phyloP scores from a whole-genome alignment of 2,329 filamentous ascomycete genomes.

The Aspergillus fumigatus region DNA sequence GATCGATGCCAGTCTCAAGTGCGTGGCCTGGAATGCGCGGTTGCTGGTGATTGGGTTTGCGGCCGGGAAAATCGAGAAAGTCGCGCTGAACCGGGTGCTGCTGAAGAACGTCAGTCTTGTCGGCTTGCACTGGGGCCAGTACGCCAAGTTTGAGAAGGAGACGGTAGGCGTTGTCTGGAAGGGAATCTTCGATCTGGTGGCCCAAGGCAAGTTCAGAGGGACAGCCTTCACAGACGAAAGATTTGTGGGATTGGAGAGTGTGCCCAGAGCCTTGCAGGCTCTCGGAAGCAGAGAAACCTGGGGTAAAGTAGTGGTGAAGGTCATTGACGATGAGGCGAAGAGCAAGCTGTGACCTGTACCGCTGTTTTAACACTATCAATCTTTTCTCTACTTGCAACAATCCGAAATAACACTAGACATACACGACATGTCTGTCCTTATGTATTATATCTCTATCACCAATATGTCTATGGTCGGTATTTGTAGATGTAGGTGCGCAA shows the following conservation, averaged over 20 bases:
- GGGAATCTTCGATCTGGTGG: slow-evolving; percentile 73
- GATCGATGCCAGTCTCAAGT: slow-evolving; percentile 83
- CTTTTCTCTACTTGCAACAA: neutral
- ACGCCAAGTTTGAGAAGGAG: slow-evolving; percentile 67
- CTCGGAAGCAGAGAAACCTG: slow-evolving; percentile 79
- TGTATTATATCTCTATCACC: neutral
- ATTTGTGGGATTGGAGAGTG: slow-evolving; percentile 75
- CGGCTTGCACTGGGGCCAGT: slow-evolving; percentile 88
- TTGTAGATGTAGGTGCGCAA: slow-evolving; percentile 38
- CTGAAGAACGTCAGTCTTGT: slow-evolving; percentile 91
- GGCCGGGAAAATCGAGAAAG: slow-evolving; percentile 79
- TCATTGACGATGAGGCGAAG: slow-evolving; percentile 66
- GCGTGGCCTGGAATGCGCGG: slow-evolving; percentile 87
- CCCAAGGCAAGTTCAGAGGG: slow-evolving; percentile 70
- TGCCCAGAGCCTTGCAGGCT: slow-evolving; percentile 71
- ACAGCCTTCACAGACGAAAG: slow-evolving; percentile 78
- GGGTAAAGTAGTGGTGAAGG: slow-evolving; percentile 91
- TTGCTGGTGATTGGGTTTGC: slow-evolving; percentile 88
- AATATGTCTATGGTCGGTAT: neutral
- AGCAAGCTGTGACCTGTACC: slow-evolving; percentile 30
- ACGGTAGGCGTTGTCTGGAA: slow-evolving; percentile 72
- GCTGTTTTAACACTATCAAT: neutral
- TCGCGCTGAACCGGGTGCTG: slow-evolving; percentile 86
- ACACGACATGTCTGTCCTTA: neutral
- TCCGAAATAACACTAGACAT: neutral